A percentile compares a stretch with the other conserved stretches of the same genome.
Conservation (phyloP, 768 basidiomycete genomes). For the Pleurotus eryngii region DNA sequence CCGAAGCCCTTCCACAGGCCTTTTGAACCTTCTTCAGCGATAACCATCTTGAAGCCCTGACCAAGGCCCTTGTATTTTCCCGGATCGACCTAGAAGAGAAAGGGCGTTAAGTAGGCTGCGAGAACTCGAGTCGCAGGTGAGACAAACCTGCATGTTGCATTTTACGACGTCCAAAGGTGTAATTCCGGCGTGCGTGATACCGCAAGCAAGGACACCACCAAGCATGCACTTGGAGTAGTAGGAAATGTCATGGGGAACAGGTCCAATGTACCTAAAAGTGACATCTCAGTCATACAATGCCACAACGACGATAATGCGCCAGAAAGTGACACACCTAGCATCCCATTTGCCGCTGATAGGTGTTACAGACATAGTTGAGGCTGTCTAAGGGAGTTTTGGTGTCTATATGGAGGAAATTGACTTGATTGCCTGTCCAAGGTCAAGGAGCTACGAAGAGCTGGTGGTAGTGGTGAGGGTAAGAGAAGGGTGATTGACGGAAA, state of each 20-base stretch:
- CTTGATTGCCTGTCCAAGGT: conserved; percentile 30
- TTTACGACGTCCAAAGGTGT: conserved; percentile 87
- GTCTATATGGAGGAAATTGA: conserved; percentile 19
- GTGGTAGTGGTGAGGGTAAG: conserved; percentile 23
- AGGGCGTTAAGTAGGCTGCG: neutral
- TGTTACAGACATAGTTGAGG: conserved; percentile 40
- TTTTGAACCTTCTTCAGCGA: conserved; percentile 76
- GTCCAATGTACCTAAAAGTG: conserved; percentile 54
- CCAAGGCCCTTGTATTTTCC: conserved; percentile 68
- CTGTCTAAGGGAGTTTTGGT: conserved; percentile 23
- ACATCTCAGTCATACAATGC: neutral
- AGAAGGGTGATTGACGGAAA: conserved; percentile 15
- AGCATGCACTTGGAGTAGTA: conserved; percentile 89
- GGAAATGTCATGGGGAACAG: conserved; percentile 68
- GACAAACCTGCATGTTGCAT: conserved; percentile 84
- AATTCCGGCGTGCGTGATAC: conserved; percentile 84
- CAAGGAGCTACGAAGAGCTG: conserved; percentile 15
- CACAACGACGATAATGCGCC: conserved; percentile 1
- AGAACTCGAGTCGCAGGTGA: neutral
- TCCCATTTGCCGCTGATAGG: conserved; percentile 66
- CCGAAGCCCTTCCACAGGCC: conserved; percentile 96
- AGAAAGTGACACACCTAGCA: conserved; percentile 48
- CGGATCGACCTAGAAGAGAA: conserved; percentile 60
- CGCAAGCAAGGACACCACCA: conserved; percentile 84
- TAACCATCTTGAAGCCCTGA: conserved; percentile 57